Evolutionary conservation across 2,329 filamentous ascomycete genomes (phyloP), one percentile per base, ranked within the genome.

Genomic region (Fusarium veterinarium): DNA sequence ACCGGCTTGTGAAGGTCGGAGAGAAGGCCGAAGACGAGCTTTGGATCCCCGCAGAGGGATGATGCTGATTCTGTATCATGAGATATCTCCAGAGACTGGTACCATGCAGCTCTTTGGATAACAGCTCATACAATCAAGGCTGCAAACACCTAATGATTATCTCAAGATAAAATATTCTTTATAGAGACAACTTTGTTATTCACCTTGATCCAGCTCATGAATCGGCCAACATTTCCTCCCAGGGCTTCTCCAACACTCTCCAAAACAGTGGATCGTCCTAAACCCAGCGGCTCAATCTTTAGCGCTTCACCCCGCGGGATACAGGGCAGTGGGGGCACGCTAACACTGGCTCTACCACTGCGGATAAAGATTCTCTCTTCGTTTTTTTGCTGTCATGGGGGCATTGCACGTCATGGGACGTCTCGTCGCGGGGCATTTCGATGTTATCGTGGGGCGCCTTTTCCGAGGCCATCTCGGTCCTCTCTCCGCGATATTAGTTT

Each of bases 171-270:
- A 25, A 25, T 25, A 25, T 25, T 6, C 25, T 25, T 25, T 25
- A 25, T 25, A 25, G 25, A 25, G 25, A 25, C 25, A 25, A 25
- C 5, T 25, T 25, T 25, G 25, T 25, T 25, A 25, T 25, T 25
- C 25, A 25, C 25, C 25, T 25, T 25, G 25, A 25, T 8, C 14
- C 25, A 19, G 25, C 30, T 56, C 37, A 52, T n/a, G n/a, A 64
- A 16, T 23, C 61, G 62, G 66, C 25, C 45, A 71, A 52, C 45
- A 56, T 64, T 72, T 33, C 71, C 46, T 19, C 49, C 58, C 30
- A 57, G 5, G 71, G 46, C 30, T 53, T 73, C 67, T 74, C 71
- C 71, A 73, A 73, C 55, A 17, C 23, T 60, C 66, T 64, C 70
- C 61, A 73, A 71, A 57, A 30, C 38, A 55, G 60, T 60, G 60